Evolutionary conservation across 257 asterid genomes (phyloP), one percentile per base, ranked within the genome.

Genomic region (Prunella vulgaris): DNA sequence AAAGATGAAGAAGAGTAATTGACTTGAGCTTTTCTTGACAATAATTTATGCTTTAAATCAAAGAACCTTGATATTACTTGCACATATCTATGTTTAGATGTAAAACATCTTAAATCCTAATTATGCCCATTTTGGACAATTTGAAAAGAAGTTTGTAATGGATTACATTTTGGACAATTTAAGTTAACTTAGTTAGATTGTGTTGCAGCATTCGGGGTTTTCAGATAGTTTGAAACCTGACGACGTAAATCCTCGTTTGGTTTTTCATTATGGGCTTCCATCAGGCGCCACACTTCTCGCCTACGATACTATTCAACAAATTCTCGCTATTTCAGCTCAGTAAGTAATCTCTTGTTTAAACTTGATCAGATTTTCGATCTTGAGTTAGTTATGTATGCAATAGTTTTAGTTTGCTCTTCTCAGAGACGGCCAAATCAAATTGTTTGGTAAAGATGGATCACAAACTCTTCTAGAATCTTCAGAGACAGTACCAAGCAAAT

Each of bases 351-450:
- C 67, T 46, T 27, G 17, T 70, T 54, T 38, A 32, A 17, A 49
- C 25, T 60, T 65, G 12, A 6, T 73, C 54, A 44, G 62, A 28
- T 10, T 0, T 32, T 32, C 3, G 17, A n/a, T 46, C 53, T 46
- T n/a, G 15, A n/a, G 20, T 44, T 44, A 14, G 53, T n/a, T 46
- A n/a, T 46, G 10, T 56, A 56, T 25, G 62, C 37, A 56, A 24
- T 56, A 10, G 14, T 25, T 24, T 56, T 4, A 56, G 17, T 56
- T 24, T 12, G n/a, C 59, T 71, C 62, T 18, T 66, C 30, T 60
- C 81, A 90, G 99, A 74, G 96, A 88, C 72, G 99, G 99, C 25
- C 87, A 87, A 57, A 84, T 93, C 72, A 93, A 93, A 80, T 76
- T 93, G 75, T 93, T 85, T 35, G 91, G 97, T 17, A 87, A 73